Percentiles rank a stretch among this genome's conserved stretches.
These are phyloP conservation scores for Polyplosphaeria fusca DNA, from an alignment of 495 filamentous ascomycete genomes.

Conservation along the genomic window DNA sequence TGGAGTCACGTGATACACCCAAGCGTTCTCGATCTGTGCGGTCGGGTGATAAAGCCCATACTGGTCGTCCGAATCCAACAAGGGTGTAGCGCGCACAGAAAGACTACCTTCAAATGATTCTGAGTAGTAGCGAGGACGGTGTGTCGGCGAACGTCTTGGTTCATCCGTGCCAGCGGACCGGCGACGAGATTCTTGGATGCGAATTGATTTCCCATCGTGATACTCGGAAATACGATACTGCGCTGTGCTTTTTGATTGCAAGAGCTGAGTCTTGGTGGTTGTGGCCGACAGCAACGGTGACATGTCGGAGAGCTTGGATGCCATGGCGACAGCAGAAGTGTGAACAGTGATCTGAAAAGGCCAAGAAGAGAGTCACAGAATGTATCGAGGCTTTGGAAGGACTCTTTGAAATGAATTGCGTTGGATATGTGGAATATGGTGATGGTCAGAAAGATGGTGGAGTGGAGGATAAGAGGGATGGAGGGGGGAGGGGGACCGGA, in stretches of 20 bases:
- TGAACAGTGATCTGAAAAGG: too few species aligned
- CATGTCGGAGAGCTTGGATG: conserved; percentile 13
- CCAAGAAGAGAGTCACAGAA: conserved; percentile 1
- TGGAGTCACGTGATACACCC: neutral
- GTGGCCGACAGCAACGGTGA: conserved; percentile 2
- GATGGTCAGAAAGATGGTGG: conserved; percentile 15
- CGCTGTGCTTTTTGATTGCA: neutral
- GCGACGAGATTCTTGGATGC: conserved; percentile 28
- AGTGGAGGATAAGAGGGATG: conserved; percentile 25
- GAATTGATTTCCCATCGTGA: conserved; percentile 20
- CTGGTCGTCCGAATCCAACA: neutral
- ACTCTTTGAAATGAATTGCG: conserved; percentile 12
- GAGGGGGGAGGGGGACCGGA: conserved; percentile 16
- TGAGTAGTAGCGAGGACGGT: neutral
- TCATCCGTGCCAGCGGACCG: conserved; percentile 9
- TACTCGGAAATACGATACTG: conserved; percentile 20
- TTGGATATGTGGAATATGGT: conserved; percentile 12
- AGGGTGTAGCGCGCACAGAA: too few species aligned
- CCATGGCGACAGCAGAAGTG: neutral
- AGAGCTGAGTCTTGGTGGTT: neutral
- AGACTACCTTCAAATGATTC: neutral
- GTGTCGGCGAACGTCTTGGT: neutral
- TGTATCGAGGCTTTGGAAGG: neutral
- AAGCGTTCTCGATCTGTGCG: neutral
- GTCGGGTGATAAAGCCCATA: neutral